Evolutionary conservation across 352 stramenopile genomes (phyloP), one percentile per base, ranked within the genome.

Genomic region (Peronospora belbahrii): DNA sequence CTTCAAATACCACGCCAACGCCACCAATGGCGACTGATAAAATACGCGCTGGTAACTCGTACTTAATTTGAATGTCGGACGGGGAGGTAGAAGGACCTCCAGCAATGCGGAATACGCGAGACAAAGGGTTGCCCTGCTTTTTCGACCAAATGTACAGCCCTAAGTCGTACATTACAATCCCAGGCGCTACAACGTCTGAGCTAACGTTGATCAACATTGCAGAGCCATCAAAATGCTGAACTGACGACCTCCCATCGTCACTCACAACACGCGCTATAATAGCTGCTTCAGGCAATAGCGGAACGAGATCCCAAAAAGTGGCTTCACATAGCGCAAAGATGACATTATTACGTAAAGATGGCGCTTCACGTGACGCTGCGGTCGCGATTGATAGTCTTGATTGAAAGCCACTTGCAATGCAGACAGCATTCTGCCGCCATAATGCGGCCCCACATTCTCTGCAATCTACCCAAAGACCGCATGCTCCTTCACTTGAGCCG

Each of bases 271-370:
- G 55, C 36, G 62, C 55, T 54, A 74, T 68, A 25, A 66, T 65
- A 22, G 51, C 30, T 28, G 70, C 66, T 46, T 86, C 69, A 36
- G 56, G 41, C 18, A 91, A 54, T 20, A 91, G 46, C 0, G 82
- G 72, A 13, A 59, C 44, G 2, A 83, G 13, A 27, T 83, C 58
- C 82, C 82, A 94, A 37, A 76, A 94, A 19, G 74, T 85, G 0
- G 68, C 47, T 44, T 84, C 71, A 33, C 70, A 76, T 11, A 90
- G 45, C 2, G 79, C 75, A 54, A 89, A 83, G 1, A 88, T 58
- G 25, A 69, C 42, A 27, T 47, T 66, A 11, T 52, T 63, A 11
- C 19, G 51, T 41, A 43, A 54, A 56, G 22, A 28, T 5, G 48
- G 20, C 19, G 40, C 7, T 42, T 52, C 50, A 42, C 10, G 20